Percentiles rank a stretch among this genome's conserved stretches.
phyloP scores from a whole-genome alignment of 371 early-diverging fungal species.

The Lichtheimia ornata region DNA sequence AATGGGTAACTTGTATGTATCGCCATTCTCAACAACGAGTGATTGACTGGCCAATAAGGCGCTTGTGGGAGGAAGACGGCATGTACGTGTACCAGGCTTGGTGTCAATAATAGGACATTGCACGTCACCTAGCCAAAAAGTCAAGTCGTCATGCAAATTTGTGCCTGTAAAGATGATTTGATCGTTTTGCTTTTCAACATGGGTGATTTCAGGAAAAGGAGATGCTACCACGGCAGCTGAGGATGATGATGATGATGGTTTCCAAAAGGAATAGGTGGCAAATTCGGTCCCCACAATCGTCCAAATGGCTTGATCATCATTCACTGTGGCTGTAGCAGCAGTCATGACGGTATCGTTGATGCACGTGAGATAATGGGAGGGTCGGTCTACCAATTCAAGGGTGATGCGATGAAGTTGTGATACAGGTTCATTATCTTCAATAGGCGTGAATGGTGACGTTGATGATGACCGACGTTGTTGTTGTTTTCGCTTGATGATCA shows the following conservation, averaged over 20 bases:
- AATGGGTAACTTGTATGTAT: constrained; percentile 14
- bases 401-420: constrained; percentile 87
- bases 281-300: constrained; percentile 24
- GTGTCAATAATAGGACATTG: constrained; percentile 35
- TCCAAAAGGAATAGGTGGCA: constrained; percentile 23
- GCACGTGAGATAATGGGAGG: constrained; percentile 71
- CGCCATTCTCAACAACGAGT: constrained; percentile 1
- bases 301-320: constrained; percentile 22
- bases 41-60: constrained; percentile 29
- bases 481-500: constrained; percentile 77
- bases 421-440: constrained; percentile 55
- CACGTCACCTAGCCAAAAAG: constrained; percentile 61
- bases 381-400: constrained; percentile 58
- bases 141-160: constrained; percentile 58
- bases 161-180: constrained; percentile 53
- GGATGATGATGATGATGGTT: constrained; percentile 4
- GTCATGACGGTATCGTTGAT: constrained; percentile 74
- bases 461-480: constrained; percentile 40
- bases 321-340: constrained; percentile 45
- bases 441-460: constrained; percentile 1
- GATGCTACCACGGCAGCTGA: constrained; percentile 4
- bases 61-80: constrained; percentile 28
- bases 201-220: constrained; percentile 16
- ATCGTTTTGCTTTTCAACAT: constrained; percentile 1
- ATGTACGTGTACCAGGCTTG: constrained; percentile 27